Evolutionary conservation across 495 filamentous ascomycete genomes (phyloP).

Genomic region (Pseudomonodictys pantanalensis): DNA sequence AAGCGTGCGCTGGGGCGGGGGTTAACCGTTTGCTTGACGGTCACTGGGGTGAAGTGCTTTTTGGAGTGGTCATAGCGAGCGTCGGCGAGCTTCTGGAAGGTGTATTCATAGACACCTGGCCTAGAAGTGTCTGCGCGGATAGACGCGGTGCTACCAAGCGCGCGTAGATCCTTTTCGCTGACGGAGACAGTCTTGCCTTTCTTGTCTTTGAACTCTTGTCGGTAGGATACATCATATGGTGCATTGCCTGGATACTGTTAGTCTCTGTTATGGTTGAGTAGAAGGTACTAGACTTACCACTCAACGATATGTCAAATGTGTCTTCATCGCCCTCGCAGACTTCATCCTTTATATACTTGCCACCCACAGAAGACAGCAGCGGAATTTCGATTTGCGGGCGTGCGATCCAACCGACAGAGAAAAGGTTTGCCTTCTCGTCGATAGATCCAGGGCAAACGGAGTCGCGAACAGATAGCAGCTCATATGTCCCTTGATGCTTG

Average conservation of each 20-base stretch:
- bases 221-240: constrained; percentile 82
- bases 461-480: constrained; percentile 74
- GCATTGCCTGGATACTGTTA: constrained; percentile 53
- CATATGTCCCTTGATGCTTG: constrained; percentile 65
- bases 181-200: constrained; percentile 52
- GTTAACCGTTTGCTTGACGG: constrained; percentile 77
- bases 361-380: constrained; percentile 54
- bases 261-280: not conserved
- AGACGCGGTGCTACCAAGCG: constrained; percentile 65
- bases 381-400: constrained; percentile 69
- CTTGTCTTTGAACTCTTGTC: constrained; percentile 63
- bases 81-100: constrained; percentile 75
- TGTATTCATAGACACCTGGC: constrained; percentile 80
- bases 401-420: constrained; percentile 79
- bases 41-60: constrained; percentile 59
- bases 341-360: constrained; percentile 63
- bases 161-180: constrained; percentile 64
- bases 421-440: constrained; percentile 65
- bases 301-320: constrained; percentile 72
- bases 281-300: constrained; percentile 52
- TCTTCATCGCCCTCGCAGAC: constrained; percentile 95
- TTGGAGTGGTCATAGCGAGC: constrained; percentile 73
- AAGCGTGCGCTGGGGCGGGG: constrained; percentile 76
- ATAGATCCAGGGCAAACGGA: constrained; percentile 74
- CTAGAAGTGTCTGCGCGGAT: constrained; percentile 80